A percentile compares a stretch with the other conserved stretches of the same genome.
Conservation (phyloP, 495 filamentous ascomycete species). For the Aspergillus funiculosus region DNA sequence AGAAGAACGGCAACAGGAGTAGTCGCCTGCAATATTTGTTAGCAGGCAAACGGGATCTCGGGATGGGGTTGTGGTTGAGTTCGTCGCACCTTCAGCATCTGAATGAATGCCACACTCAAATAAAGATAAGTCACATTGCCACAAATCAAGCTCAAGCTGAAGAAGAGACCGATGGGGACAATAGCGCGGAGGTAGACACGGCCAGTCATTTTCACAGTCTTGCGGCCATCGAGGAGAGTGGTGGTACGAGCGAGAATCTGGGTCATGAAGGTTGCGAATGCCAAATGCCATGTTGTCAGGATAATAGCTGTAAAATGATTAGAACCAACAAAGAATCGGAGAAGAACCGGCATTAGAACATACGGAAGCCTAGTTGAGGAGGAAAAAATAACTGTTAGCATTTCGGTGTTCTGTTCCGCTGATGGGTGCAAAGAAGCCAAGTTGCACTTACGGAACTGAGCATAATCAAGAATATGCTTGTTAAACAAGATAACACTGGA, state of each 20-base stretch:
- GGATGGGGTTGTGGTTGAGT: slow-evolving; percentile 3
- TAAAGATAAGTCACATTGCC: slow-evolving; percentile 91
- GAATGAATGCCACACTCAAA: slow-evolving; percentile 89
- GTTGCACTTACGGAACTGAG: slow-evolving; percentile 68
- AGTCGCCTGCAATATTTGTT: slow-evolving; percentile 55
- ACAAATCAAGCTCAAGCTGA: slow-evolving; percentile 90
- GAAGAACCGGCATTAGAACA: slow-evolving; percentile 17
- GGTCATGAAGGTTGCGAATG: slow-evolving; percentile 85
- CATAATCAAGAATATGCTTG: slow-evolving; percentile 89
- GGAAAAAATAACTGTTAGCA: slow-evolving; percentile 1
- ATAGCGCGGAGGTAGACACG: slow-evolving; percentile 85
- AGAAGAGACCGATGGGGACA: slow-evolving; percentile 88
- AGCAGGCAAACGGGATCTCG: not conserved
- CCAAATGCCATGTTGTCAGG: slow-evolving; percentile 89
- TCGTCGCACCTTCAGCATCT: slow-evolving; percentile 94
- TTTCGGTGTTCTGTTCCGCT: not conserved
- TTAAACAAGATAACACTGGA: slow-evolving; percentile 97
- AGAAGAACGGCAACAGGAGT: slow-evolving; percentile 86
- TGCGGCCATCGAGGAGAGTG: slow-evolving; percentile 77
- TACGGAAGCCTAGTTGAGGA: slow-evolving; percentile 38
- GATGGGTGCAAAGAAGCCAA: not conserved
- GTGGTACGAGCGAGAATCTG: slow-evolving; percentile 84
- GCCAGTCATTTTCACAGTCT: slow-evolving; percentile 90
- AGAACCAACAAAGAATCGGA: slow-evolving; percentile 6
- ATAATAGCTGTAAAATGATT: slow-evolving; percentile 48